Conservation (phyloP, 768 basidiomycete genomes). For the Vararia minispora region DNA sequence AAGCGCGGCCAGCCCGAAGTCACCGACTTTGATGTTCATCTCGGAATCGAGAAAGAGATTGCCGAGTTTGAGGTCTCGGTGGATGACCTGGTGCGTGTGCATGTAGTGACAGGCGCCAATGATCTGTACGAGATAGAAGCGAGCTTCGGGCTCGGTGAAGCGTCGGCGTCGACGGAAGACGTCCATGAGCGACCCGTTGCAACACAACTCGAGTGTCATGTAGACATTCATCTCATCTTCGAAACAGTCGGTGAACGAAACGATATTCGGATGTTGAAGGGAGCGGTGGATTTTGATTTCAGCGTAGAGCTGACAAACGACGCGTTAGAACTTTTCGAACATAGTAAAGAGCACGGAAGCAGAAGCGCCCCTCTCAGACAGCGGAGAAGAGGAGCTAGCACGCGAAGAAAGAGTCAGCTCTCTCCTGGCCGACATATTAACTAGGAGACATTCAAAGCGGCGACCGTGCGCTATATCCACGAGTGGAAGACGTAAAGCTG, state of each 20-base stretch:
- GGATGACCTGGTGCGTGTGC: constrained; percentile 94
- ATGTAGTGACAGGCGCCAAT: constrained; percentile 96
- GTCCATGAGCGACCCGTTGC: constrained; percentile 84
- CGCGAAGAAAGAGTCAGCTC: too few relatives aligned
- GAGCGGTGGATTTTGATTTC: constrained; percentile 98
- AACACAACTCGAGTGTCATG: constrained; percentile 91
- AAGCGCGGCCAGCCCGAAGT: constrained; percentile 93
- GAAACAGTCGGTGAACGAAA: constrained; percentile 86
- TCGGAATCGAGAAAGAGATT: constrained; percentile 85
- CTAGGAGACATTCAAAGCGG: too few relatives aligned
- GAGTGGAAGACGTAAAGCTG: too few relatives aligned
- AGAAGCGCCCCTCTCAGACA: too few relatives aligned
- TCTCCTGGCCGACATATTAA: too few relatives aligned
- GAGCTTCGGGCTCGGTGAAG: constrained; percentile 85
- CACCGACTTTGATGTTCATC: constrained; percentile 96
- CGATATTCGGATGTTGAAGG: constrained; percentile 87
- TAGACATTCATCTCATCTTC: constrained; percentile 95
- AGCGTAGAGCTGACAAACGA: constrained; percentile 66
- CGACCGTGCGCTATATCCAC: too few relatives aligned
- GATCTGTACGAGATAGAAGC: constrained; percentile 89
- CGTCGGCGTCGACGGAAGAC: constrained; percentile 79
- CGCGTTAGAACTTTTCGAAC: background rate
- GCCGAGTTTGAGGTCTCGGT: constrained; percentile 93
- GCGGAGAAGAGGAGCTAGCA: too few relatives aligned
- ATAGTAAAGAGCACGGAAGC: background rate